phyloP scores from a whole-genome alignment of 2,329 filamentous ascomycete species.

The Plectosphaerella plurivora region DNA sequence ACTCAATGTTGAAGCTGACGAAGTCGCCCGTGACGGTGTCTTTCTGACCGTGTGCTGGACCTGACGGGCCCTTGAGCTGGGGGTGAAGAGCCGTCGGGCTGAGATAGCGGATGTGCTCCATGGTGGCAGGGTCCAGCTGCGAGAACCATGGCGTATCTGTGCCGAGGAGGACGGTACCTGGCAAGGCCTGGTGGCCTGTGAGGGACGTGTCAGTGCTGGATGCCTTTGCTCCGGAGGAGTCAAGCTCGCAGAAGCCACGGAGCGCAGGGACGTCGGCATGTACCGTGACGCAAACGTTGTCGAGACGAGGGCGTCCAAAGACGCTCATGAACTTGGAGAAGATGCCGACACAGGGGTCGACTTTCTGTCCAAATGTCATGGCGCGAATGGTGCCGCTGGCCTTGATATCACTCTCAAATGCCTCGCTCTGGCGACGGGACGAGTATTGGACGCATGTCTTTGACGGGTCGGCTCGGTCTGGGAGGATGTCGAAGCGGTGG shows the following conservation, averaged over 20 bases:
- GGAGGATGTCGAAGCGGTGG: conserved; percentile 67
- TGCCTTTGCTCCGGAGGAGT: conserved; percentile 1
- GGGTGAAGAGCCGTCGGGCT: conserved; percentile 61
- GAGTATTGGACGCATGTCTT: conserved; percentile 58
- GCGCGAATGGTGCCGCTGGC: conserved; percentile 51
- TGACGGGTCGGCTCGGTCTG: conserved; percentile 21
- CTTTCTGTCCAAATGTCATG: conserved; percentile 65
- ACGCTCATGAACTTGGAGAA: conserved; percentile 67
- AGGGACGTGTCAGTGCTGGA: background rate
- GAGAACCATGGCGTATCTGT: conserved; percentile 58
- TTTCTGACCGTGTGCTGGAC: conserved; percentile 66
- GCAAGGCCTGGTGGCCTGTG: conserved; percentile 8
- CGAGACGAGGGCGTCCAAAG: conserved; percentile 38
- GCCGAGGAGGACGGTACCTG: conserved; percentile 47
- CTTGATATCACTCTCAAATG: conserved; percentile 55
- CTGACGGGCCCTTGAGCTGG: conserved; percentile 60
- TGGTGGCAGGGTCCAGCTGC: conserved; percentile 62
- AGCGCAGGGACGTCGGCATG: conserved; percentile 60
- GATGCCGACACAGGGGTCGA: conserved; percentile 69
- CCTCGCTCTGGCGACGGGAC: conserved; percentile 64
- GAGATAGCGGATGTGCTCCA: conserved; percentile 65
- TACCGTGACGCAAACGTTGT: conserved; percentile 63
- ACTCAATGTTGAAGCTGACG: conserved; percentile 74
- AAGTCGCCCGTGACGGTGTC: conserved; percentile 71
- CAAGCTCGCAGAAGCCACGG: conserved; percentile 8